Evolutionary conservation across 2,329 filamentous ascomycete species (phyloP).

Genomic region (Epichloe glyceriae): DNA sequence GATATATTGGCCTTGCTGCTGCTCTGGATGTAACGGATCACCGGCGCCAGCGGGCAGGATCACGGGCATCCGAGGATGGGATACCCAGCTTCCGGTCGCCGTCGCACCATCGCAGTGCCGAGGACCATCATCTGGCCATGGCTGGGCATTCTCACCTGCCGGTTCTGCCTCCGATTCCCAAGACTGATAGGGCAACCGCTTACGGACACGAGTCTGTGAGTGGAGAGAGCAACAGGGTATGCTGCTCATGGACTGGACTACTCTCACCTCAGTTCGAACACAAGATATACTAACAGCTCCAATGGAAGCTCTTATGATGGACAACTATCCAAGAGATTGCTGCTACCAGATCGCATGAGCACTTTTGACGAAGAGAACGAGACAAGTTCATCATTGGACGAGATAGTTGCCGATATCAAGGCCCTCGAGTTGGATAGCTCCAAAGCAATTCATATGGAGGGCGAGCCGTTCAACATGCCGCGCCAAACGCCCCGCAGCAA

Average conservation of each 20-base stretch:
- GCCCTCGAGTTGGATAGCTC: slow-evolving; percentile 27
- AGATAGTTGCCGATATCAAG: slow-evolving; percentile 19
- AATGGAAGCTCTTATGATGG: slow-evolving; percentile 17
- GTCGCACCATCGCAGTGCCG: slow-evolving; percentile 4
- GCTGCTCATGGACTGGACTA: slow-evolving; percentile 2
- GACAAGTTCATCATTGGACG: slow-evolving; percentile 11
- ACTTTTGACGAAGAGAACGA: slow-evolving; percentile 15
- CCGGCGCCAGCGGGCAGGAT: slow-evolving; percentile 9
- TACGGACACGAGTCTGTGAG: slow-evolving; percentile 8
- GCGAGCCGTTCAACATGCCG: slow-evolving; percentile 37
- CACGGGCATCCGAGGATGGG: slow-evolving; percentile 6
- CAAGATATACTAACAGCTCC: slow-evolving; percentile 17
- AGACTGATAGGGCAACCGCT: not conserved
- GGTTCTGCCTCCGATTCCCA: slow-evolving; percentile 3
- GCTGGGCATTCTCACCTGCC: not conserved
- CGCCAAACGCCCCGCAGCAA: slow-evolving; percentile 36
- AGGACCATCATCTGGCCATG: slow-evolving; percentile 4
- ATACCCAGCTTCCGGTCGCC: slow-evolving; percentile 1
- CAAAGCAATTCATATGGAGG: slow-evolving; percentile 34
- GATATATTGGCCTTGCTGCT: slow-evolving; percentile 53
- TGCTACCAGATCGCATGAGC: slow-evolving; percentile 15
- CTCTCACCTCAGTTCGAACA: slow-evolving; percentile 4
- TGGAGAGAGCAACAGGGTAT: slow-evolving; percentile 7
- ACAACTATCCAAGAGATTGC: slow-evolving; percentile 9
- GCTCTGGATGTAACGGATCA: slow-evolving; percentile 37